Conservation (phyloP, 306 rosid species). For the Fragaria nilgerrensis region DNA sequence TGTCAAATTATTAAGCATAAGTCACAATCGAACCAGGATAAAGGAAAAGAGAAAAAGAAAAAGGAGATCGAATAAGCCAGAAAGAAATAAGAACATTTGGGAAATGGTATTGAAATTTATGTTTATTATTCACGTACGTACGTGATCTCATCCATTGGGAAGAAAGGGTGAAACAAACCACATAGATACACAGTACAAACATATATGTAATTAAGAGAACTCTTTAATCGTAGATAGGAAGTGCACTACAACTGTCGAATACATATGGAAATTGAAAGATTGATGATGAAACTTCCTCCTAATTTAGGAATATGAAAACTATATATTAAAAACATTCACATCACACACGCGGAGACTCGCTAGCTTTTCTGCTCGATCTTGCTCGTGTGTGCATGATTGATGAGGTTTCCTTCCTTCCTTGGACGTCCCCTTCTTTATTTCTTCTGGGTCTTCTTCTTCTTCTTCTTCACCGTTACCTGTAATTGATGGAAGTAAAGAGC, state of each 20-base stretch:
- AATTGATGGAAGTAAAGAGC: neutral
- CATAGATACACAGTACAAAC: slow-evolving; percentile 1
- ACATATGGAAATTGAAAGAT: neutral
- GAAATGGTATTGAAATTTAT: slow-evolving; percentile 22
- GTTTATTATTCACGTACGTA: slow-evolving; percentile 9
- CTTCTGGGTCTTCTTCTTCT: neutral
- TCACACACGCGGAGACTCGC: slow-evolving; percentile 29
- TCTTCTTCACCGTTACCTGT: slow-evolving; percentile 37
- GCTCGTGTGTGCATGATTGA: slow-evolving; percentile 18
- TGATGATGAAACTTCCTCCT: neutral
- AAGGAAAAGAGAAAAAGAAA: neutral
- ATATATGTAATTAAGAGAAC: neutral
- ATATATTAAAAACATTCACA: neutral
- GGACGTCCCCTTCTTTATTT: slow-evolving; percentile 52
- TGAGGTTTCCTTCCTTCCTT: slow-evolving; percentile 1
- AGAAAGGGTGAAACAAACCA: slow-evolving; percentile 35
- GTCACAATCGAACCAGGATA: neutral
- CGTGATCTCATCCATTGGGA: slow-evolving; percentile 29
- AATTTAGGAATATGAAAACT: neutral
- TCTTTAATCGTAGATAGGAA: neutral
- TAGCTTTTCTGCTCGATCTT: neutral
- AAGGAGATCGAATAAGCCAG: neutral
- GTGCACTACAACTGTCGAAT: slow-evolving; percentile 26
- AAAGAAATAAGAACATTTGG: slow-evolving; percentile 2
- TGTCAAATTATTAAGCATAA: neutral